A percentile compares a stretch with the other conserved stretches of the same genome.
Evolutionary conservation across 176 grass and related monocot genomes (phyloP).

Genomic region (Hyparrhenia diplandra): DNA sequence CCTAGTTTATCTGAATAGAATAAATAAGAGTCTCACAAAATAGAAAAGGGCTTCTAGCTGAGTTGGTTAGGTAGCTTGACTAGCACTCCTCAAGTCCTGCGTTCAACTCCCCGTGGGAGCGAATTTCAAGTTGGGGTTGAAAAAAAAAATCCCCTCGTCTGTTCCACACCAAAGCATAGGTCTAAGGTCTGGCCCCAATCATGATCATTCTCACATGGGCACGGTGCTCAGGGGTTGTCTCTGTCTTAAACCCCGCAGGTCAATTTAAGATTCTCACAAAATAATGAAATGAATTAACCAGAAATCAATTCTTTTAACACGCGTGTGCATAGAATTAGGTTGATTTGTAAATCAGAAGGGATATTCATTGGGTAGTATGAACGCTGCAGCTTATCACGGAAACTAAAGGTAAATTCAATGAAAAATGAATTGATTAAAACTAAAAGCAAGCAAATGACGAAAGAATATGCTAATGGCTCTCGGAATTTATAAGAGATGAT

Average conservation of each 20-base stretch:
- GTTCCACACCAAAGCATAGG: too few relatives aligned
- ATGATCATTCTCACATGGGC: too few relatives aligned
- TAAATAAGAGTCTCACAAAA: not conserved
- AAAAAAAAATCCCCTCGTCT: too few relatives aligned
- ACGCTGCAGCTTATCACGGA: not conserved
- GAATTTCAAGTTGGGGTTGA: too few relatives aligned
- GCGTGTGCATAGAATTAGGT: not conserved
- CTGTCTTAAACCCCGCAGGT: not conserved
- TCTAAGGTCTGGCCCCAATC: too few relatives aligned
- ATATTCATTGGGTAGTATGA: not conserved
- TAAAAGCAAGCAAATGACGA: not conserved
- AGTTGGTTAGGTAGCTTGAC: too few relatives aligned
- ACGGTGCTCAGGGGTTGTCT: too few relatives aligned
- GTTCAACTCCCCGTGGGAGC: too few relatives aligned
- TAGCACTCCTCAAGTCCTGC: too few relatives aligned
- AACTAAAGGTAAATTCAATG: not conserved
- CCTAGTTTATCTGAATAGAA: constrained; percentile 16
- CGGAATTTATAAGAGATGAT: not conserved
- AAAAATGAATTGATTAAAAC: constrained; percentile 1
- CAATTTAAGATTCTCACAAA: not conserved
- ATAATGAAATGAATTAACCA: not conserved
- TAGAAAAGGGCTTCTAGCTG: too few relatives aligned
- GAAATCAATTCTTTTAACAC: not conserved
- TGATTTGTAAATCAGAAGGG: not conserved
- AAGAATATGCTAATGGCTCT: not conserved